A percentile compares a stretch with the other conserved stretches of the same genome.
These are phyloP conservation scores for Macrophomina pseudophaseolina DNA, from an alignment of 2,329 filamentous ascomycete species.

Conservation along the genomic window DNA sequence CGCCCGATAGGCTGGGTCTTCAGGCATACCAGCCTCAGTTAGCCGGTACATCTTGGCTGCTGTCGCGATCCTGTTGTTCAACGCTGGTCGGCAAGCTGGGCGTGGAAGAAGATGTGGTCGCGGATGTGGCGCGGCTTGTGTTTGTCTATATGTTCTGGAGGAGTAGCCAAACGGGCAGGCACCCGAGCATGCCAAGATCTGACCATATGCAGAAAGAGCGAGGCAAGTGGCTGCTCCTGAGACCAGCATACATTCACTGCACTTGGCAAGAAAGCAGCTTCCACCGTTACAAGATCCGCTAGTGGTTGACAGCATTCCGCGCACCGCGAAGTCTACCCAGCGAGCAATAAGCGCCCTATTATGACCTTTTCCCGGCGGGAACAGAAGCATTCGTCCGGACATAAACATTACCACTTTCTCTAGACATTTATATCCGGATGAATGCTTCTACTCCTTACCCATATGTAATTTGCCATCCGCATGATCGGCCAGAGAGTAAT, in stretches of 20 bases:
- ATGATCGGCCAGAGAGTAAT: not conserved
- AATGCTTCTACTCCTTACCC: too few relatives aligned
- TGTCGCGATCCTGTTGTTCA: not conserved
- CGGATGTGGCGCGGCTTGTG: not conserved
- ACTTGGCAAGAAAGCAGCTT: not conserved
- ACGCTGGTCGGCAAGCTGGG: not conserved
- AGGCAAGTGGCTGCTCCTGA: not conserved
- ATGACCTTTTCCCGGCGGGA: too few relatives aligned
- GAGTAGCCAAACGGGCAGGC: not conserved
- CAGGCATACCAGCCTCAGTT: slow-evolving; percentile 69
- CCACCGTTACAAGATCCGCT: too few relatives aligned
- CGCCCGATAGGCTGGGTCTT: slow-evolving; percentile 68
- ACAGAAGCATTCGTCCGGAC: too few relatives aligned
- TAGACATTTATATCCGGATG: too few relatives aligned
- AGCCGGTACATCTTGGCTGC: slow-evolving; percentile 73
- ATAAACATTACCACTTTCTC: too few relatives aligned
- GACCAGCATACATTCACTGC: not conserved
- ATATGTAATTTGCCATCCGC: too few relatives aligned
- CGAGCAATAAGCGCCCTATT: too few relatives aligned
- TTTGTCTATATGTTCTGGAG: not conserved
- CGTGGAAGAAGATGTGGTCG: not conserved
- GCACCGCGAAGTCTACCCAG: too few relatives aligned
- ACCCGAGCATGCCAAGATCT: not conserved
- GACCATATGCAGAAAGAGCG: not conserved
- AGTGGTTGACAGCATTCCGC: too few relatives aligned